phyloP scores from a whole-genome alignment of 768 basidiomycete genomes.

The Boletus rubescentipes region DNA sequence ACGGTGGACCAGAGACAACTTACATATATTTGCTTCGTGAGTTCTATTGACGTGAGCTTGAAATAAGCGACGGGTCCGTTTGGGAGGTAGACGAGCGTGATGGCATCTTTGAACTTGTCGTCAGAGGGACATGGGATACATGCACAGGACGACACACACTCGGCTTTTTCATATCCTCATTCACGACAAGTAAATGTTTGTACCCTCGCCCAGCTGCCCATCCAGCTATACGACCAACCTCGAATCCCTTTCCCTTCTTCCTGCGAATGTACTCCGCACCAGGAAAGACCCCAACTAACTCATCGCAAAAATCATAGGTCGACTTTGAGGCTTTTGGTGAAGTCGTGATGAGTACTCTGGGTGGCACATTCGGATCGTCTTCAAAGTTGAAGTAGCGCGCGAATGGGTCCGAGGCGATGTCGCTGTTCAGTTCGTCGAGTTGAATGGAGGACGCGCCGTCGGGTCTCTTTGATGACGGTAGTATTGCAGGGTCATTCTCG shows the following conservation, averaged over 20 bases:
- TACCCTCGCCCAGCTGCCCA: constrained; percentile 93
- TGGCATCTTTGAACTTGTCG: constrained; percentile 61
- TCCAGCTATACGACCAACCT: constrained; percentile 84
- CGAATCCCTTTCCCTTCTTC: constrained; percentile 87
- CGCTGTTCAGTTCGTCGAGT: constrained; percentile 61
- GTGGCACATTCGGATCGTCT: constrained; percentile 69
- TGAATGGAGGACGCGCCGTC: constrained; percentile 36
- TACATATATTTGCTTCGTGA: constrained; percentile 85
- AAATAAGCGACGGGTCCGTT: constrained; percentile 94
- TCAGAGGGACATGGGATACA: constrained; percentile 2
- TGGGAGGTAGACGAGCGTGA: constrained; percentile 89
- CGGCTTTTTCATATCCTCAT: constrained; percentile 92
- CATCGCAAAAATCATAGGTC: constrained; percentile 93
- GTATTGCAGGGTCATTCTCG: constrained; percentile 62
- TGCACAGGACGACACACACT: constrained; percentile 53
- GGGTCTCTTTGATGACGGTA: constrained; percentile 34
- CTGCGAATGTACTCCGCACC: constrained; percentile 87
- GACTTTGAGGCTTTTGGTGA: constrained; percentile 83
- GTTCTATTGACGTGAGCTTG: constrained; percentile 84
- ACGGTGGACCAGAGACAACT: constrained; percentile 25
- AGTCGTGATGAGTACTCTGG: constrained; percentile 89
- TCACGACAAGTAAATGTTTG: constrained; percentile 87
- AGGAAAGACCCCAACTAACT: constrained; percentile 84
- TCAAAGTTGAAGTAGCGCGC: constrained; percentile 71
- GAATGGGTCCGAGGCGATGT: constrained; percentile 75